phyloP scores from a whole-genome alignment of 2,329 filamentous ascomycete genomes.

The Colletotrichum sp. region DNA sequence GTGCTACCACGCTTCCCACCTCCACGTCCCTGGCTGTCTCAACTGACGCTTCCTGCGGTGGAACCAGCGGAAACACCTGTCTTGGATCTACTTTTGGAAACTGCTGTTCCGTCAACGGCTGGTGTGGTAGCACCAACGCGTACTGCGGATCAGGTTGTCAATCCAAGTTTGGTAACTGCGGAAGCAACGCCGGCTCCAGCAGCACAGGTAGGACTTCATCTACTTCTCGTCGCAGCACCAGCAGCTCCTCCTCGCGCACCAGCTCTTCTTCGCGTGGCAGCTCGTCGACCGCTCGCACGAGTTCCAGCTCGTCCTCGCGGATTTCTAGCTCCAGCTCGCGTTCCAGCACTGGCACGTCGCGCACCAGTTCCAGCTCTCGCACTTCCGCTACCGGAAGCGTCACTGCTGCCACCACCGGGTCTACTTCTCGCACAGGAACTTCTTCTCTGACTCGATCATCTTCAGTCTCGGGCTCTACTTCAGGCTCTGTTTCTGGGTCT shows the following conservation, averaged over 20 bases:
- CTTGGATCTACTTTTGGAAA: constrained; percentile 36
- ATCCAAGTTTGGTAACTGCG: constrained; percentile 20
- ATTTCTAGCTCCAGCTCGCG: not conserved
- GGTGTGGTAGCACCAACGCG: constrained; percentile 33
- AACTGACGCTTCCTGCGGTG: constrained; percentile 38
- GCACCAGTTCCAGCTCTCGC: not conserved
- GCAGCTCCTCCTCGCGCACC: not conserved
- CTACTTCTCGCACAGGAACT: not conserved
- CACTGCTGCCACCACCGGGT: not conserved
- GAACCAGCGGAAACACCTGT: constrained; percentile 33
- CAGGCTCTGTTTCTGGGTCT: not conserved
- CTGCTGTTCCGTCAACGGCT: constrained; percentile 46
- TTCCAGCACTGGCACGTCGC: not conserved
- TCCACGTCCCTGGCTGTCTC: constrained; percentile 28
- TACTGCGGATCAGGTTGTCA: constrained; percentile 25
- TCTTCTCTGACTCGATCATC: not conserved
- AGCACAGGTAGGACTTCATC: not conserved
- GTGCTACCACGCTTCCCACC: constrained; percentile 15
- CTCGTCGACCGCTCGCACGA: not conserved
- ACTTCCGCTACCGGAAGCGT: not conserved
- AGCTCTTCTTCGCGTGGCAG: not conserved
- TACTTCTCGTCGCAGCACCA: not conserved
- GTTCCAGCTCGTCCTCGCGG: not conserved
- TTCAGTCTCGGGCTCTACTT: not conserved
- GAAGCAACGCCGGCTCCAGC: not conserved